Conservation (phyloP, 192 early-diverging fungal species). For the Pilobolus umbonatus region DNA sequence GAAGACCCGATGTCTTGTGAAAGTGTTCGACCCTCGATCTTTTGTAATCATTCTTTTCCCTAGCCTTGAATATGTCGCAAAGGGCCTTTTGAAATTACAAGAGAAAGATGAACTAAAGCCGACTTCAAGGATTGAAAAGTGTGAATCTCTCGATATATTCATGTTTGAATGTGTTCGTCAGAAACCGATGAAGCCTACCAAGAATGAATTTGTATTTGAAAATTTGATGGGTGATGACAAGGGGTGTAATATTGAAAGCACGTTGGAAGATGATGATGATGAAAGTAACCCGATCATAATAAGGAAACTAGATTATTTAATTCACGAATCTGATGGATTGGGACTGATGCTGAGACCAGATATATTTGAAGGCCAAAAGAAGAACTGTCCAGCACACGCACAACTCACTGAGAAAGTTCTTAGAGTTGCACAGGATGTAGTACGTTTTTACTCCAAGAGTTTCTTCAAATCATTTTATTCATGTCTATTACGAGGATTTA, state of each 20-base stretch:
- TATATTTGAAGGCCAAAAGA: conserved; percentile 20
- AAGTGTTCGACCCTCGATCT: conserved; percentile 39
- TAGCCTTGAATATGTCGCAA: conserved; percentile 30
- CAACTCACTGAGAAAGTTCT: conserved; percentile 17
- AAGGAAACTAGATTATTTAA: conserved; percentile 1
- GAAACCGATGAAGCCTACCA: conserved; percentile 31
- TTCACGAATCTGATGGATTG: conserved; percentile 23
- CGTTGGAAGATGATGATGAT: not conserved
- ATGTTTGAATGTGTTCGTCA: conserved; percentile 52
- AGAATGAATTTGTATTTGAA: not conserved
- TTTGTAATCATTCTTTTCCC: conserved; percentile 46
- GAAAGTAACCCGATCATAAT: conserved; percentile 2
- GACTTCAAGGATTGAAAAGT: conserved; percentile 23
- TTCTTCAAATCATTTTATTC: conserved; percentile 48
- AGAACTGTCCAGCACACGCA: not conserved
- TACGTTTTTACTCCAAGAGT: conserved; percentile 42
- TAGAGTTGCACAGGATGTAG: conserved; percentile 34
- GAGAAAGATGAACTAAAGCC: not conserved
- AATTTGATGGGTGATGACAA: conserved; percentile 13
- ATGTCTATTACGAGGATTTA: conserved; percentile 40
- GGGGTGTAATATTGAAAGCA: not conserved
- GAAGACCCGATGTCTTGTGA: conserved; percentile 51
- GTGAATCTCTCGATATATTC: conserved; percentile 14
- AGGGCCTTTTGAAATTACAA: conserved; percentile 9
- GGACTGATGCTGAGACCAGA: conserved; percentile 12